Conservation (phyloP, 2,329 filamentous ascomycete species). For the Fusarium armeniacum region DNA sequence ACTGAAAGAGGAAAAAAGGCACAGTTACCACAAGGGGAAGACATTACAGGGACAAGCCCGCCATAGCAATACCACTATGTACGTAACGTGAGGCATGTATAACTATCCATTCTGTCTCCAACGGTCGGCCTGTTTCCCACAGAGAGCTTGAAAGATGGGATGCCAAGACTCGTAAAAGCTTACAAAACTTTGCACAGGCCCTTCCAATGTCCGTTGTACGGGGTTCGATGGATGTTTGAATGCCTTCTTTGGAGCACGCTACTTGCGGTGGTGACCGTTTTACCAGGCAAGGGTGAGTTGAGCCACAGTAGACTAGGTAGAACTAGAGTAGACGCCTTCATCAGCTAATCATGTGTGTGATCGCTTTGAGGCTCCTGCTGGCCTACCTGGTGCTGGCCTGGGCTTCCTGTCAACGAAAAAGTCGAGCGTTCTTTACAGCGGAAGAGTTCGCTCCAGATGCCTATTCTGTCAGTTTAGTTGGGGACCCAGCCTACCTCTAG, state of each 20-base stretch:
- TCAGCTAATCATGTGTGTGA: constrained; percentile 24
- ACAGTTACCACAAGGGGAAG: constrained; percentile 2
- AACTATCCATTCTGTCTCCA: constrained; percentile 8
- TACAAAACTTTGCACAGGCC: constrained; percentile 40
- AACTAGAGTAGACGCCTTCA: constrained; percentile 1
- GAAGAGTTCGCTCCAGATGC: constrained; percentile 36
- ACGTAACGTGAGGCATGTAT: background rate
- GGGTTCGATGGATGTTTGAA: constrained; percentile 26
- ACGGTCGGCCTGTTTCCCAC: constrained; percentile 20
- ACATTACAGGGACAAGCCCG: constrained; percentile 7
- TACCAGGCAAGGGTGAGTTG: constrained; percentile 42
- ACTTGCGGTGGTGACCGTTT: constrained; percentile 48
- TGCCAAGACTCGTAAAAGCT: constrained; percentile 45
- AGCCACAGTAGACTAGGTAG: constrained; percentile 19
- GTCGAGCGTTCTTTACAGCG: constrained; percentile 11
- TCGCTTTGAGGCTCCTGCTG: constrained; percentile 34
- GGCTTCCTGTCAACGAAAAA: constrained; percentile 1
- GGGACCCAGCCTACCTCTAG: background rate
- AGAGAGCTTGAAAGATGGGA: constrained; percentile 42
- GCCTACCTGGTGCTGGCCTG: background rate
- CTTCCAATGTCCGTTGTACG: constrained; percentile 31
- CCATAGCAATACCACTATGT: background rate
- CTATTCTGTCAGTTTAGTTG: constrained; percentile 35
- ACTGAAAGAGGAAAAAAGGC: constrained; percentile 22
- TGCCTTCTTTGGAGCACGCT: constrained; percentile 46